Conservation (phyloP, 768 basidiomycete species). For the Boletus patriciae region DNA sequence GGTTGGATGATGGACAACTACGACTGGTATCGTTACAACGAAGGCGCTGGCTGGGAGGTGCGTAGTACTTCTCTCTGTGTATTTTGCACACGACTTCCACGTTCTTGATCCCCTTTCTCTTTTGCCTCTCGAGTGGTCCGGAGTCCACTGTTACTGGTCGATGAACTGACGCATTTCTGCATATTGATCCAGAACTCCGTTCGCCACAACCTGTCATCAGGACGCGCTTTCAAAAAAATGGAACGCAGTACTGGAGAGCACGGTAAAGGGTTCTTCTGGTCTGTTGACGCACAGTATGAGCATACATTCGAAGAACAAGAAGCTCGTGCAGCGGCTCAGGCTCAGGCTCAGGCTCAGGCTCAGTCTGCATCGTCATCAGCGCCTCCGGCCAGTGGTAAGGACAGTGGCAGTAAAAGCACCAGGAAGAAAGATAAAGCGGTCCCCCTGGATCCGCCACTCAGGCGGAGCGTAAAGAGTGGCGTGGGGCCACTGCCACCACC, state of each 20-base stretch:
- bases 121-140: background rate
- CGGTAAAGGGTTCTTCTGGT: conserved; percentile 94
- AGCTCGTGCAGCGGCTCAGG: conserved; percentile 40
- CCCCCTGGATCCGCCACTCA: conserved; percentile 60
- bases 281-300: conserved; percentile 73
- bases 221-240: conserved; percentile 88
- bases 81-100: background rate
- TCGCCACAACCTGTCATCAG: conserved; percentile 92
- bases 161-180: conserved; percentile 13
- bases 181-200: conserved; percentile 72
- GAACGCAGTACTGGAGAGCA: conserved; percentile 82
- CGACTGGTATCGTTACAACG: conserved; percentile 88
- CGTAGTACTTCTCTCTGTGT: conserved; percentile 26
- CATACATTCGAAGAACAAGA: conserved; percentile 73
- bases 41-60: conserved; percentile 89
- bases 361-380: conserved; percentile 24
- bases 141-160: conserved; percentile 2
- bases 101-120: background rate
- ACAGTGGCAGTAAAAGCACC: conserved; percentile 30
- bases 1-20: conserved; percentile 86
- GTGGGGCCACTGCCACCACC: conserved; percentile 62
- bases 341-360: conserved; percentile 31
- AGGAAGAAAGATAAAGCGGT: conserved; percentile 63
- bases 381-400: conserved; percentile 36
- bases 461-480: conserved; percentile 68